phyloP scores from a whole-genome alignment of 768 basidiomycete genomes.

The Paxillus involutus region DNA sequence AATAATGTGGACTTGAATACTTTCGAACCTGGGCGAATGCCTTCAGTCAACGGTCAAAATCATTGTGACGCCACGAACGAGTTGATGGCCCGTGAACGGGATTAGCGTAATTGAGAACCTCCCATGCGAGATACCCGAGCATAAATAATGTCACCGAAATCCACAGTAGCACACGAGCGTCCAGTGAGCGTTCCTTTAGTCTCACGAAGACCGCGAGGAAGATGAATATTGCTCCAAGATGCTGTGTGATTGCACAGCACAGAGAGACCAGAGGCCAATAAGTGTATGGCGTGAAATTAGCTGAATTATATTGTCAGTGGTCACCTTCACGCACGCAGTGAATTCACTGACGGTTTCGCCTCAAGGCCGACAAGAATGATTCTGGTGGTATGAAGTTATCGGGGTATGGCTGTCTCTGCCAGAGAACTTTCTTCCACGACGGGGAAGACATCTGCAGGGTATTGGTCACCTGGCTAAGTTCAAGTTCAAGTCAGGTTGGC shows the following conservation, averaged over 20 bases:
- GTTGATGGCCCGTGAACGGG: constrained; percentile 19
- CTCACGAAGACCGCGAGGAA: constrained; percentile 81
- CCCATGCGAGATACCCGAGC: constrained; percentile 63
- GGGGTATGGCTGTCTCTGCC: constrained; percentile 71
- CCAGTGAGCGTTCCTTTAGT: constrained; percentile 60
- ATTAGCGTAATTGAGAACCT: constrained; percentile 45
- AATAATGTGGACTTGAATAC: constrained; percentile 79
- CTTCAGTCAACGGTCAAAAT: constrained; percentile 9
- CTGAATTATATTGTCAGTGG: constrained; percentile 37
- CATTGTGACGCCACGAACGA: constrained; percentile 22
- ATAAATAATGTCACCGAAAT: constrained; percentile 60
- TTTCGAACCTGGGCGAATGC: constrained; percentile 54
- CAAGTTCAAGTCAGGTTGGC: too few species aligned
- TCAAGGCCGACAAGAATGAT: constrained; percentile 76
- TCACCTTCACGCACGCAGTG: constrained; percentile 3
- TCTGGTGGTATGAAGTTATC: constrained; percentile 82
- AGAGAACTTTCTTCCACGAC: constrained; percentile 74
- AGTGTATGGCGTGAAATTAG: constrained; percentile 77
- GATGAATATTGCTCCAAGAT: constrained; percentile 75
- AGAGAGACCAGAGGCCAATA: constrained; percentile 72
- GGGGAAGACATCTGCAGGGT: constrained; percentile 17
- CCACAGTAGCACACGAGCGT: constrained; percentile 70
- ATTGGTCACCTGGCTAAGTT: background rate
- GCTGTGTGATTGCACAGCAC: constrained; percentile 80
- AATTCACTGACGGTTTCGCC: constrained; percentile 66